Conservation (phyloP, 805 yeast genomes). For the Cyberlindnera nakhonratchasimensis region DNA sequence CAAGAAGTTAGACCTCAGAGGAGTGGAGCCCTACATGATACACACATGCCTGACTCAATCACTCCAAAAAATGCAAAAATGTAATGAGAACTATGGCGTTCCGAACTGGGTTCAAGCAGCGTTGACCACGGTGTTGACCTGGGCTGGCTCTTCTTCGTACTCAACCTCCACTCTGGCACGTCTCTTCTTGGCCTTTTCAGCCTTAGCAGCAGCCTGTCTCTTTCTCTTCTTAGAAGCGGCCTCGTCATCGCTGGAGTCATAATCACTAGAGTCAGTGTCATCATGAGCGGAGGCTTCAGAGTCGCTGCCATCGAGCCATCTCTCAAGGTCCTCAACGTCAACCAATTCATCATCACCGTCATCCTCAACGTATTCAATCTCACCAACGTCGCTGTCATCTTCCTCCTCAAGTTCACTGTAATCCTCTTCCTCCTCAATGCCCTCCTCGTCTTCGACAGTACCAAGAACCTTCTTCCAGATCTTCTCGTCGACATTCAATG, state of each 20-base stretch:
- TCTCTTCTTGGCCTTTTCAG: slow-evolving; percentile 43
- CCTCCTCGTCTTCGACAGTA: slow-evolving; percentile 69
- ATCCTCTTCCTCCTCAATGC: slow-evolving; percentile 44
- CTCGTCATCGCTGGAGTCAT: slow-evolving; percentile 36
- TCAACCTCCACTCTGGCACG: slow-evolving; percentile 79
- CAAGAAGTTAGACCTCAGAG: no score
- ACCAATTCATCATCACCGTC: slow-evolving; percentile 90
- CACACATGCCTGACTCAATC: no score
- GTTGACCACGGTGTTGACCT: slow-evolving; percentile 19
- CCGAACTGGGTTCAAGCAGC: slow-evolving; percentile 3
- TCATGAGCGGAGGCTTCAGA: slow-evolving; percentile 36
- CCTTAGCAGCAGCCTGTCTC: slow-evolving; percentile 33
- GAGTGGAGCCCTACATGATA: no score
- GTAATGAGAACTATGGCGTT: neutral
- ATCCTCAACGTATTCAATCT: slow-evolving; percentile 85
- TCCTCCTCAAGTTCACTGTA: slow-evolving; percentile 48
- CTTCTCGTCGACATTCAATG: slow-evolving; percentile 92
- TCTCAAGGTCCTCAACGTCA: slow-evolving; percentile 89
- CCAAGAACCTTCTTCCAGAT: slow-evolving; percentile 94
- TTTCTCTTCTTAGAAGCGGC: slow-evolving; percentile 36
- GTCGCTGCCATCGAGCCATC: slow-evolving; percentile 66
- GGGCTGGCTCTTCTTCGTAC: slow-evolving; percentile 67
- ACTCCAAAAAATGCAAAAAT: neutral
- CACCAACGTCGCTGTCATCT: slow-evolving; percentile 59
- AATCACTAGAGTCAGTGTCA: slow-evolving; percentile 30